These are phyloP conservation scores for Camelina neglecta DNA, from an alignment of 345 rosid species.

Conservation along the genomic window DNA sequence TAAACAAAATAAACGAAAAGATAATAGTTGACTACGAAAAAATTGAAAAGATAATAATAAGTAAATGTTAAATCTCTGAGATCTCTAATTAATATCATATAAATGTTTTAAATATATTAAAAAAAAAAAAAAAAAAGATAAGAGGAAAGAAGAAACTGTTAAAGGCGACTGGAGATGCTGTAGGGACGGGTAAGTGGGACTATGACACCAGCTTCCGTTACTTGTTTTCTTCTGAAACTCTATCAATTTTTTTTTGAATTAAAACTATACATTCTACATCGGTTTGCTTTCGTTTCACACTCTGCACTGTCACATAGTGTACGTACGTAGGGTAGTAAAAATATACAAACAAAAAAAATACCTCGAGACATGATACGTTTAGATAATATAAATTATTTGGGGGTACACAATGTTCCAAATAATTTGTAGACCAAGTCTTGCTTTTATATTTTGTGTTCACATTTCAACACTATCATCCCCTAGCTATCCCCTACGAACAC, in stretches of 20 bases:
- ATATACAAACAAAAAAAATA: neutral
- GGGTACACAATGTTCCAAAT: constrained; percentile 31
- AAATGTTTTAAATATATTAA: neutral
- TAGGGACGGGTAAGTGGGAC: constrained; percentile 32
- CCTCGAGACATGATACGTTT: constrained; percentile 39
- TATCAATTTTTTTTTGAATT: neutral
- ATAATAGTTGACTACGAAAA: too few species aligned
- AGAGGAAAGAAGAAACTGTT: constrained; percentile 35
- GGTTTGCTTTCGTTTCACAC: constrained; percentile 32
- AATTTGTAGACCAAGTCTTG: constrained; percentile 22
- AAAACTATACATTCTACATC: neutral
- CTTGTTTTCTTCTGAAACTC: constrained; percentile 35
- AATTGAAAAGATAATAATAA: neutral
- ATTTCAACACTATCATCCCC: constrained; percentile 18
- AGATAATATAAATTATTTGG: constrained; percentile 28
- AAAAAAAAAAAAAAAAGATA: neutral
- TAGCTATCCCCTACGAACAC: constrained; percentile 11
- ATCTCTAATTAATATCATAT: neutral
- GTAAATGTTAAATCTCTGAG: neutral
- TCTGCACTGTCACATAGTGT: neutral
- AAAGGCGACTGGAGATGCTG: constrained; percentile 31
- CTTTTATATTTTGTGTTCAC: constrained; percentile 36
- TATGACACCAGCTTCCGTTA: constrained; percentile 35
- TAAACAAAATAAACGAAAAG: neutral
- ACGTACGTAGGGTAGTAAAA: neutral